Conservation (phyloP, 139 green algal species). For the Closterium sp. region DNA sequence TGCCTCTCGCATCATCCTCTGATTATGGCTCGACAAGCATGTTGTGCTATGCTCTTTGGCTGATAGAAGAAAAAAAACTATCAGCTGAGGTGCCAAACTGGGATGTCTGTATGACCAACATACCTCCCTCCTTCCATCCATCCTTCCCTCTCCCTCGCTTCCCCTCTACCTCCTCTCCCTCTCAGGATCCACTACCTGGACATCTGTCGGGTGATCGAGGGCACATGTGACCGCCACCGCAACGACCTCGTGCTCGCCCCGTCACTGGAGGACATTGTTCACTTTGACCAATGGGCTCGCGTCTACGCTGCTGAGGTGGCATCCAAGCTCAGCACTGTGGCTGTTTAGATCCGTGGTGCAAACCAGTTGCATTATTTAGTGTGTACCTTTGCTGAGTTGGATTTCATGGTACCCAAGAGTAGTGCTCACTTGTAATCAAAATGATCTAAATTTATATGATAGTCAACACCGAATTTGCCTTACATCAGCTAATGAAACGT, state of each 20-base stretch:
- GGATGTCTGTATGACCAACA: too few relatives aligned
- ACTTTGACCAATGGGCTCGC: constrained; percentile 92
- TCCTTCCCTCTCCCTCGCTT: background rate
- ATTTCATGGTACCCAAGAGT: background rate
- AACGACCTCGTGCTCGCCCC: constrained; percentile 54
- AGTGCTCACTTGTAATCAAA: background rate
- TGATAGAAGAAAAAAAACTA: too few relatives aligned
- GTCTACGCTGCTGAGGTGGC: constrained; percentile 59
- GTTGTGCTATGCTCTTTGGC: background rate
- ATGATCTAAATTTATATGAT: background rate
- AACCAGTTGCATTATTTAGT: background rate
- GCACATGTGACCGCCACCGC: constrained; percentile 87
- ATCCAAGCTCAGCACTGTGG: background rate
- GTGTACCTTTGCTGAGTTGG: too few relatives aligned
- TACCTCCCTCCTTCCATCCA: too few relatives aligned
- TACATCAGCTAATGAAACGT: background rate
- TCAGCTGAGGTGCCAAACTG: background rate
- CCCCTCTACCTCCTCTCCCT: background rate
- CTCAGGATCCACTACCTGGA: constrained; percentile 79
- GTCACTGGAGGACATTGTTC: constrained; percentile 90
- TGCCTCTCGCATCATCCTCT: too few relatives aligned
- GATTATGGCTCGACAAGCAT: too few relatives aligned
- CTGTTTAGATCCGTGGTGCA: background rate
- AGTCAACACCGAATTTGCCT: background rate
- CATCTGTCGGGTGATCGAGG: constrained; percentile 88